These are phyloP conservation scores for Schwanniomyces sp. DNA, from an alignment of 805 yeast genomes.

Conservation along the genomic window DNA sequence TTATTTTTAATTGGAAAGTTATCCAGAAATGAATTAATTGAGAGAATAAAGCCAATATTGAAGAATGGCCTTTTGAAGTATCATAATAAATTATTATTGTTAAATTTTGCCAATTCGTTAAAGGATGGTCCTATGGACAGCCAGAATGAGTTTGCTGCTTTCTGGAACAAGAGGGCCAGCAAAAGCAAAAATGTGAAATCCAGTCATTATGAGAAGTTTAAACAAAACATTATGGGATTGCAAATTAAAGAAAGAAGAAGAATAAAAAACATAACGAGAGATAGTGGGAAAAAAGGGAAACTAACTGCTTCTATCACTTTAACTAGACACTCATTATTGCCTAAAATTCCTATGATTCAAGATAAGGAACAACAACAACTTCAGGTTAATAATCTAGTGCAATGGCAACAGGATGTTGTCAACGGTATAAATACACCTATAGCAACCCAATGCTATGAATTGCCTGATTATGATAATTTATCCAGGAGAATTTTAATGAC, in stretches of 20 bases:
- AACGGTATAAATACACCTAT: conserved; percentile 83
- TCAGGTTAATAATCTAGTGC: conserved; percentile 54
- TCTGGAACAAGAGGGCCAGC: conserved; percentile 52
- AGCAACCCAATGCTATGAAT: conserved; percentile 70
- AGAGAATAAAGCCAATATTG: conserved; percentile 57
- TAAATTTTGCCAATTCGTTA: conserved; percentile 81
- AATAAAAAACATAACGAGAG: conserved; percentile 78
- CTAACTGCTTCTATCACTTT: conserved; percentile 66
- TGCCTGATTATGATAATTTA: conserved; percentile 77
- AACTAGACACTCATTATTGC: conserved; percentile 71
- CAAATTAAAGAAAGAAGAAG: conserved; percentile 84
- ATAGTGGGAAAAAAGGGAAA: conserved; percentile 76
- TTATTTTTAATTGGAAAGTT: conserved; percentile 76
- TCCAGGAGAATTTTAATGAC: conserved; percentile 73
- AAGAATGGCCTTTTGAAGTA: conserved; percentile 47
- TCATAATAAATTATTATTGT: conserved; percentile 81
- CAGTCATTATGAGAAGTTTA: conserved; percentile 76
- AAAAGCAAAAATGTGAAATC: conserved; percentile 51
- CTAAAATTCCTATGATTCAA: conserved; percentile 78
- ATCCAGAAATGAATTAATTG: conserved; percentile 71
- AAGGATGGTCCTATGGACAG: conserved; percentile 69
- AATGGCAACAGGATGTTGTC: conserved; percentile 91
- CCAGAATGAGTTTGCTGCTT: conserved; percentile 40
- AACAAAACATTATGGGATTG: conserved; percentile 81
- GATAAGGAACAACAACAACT: conserved; percentile 45